Percentiles rank a stretch among this genome's conserved stretches.
phyloP scores from a whole-genome alignment of 2,329 filamentous ascomycete species.

The Aspergillus fischeri region DNA sequence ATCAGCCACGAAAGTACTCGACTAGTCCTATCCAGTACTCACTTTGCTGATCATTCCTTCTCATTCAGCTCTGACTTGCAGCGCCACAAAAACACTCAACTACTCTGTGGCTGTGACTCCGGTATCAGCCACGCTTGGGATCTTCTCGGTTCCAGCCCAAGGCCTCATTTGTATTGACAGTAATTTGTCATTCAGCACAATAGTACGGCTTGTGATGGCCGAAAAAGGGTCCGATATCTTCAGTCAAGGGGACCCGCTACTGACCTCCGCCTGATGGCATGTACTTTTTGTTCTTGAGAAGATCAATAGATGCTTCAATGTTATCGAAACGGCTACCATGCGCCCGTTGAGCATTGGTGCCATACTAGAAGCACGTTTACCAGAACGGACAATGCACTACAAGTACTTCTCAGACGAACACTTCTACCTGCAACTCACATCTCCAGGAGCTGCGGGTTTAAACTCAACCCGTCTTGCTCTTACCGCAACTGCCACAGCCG shows the following conservation, averaged over 20 bases:
- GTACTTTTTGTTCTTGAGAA: no score
- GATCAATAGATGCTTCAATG: not conserved
- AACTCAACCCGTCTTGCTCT: not conserved
- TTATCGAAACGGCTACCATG: not conserved
- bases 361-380: not conserved
- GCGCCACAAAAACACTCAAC: not conserved
- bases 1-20: no score
- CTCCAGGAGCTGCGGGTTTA: not conserved
- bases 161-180: not conserved
- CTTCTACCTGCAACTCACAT: not conserved
- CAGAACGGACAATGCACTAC: not conserved
- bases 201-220: not conserved
- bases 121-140: not conserved
- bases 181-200: not conserved
- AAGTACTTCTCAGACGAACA: not conserved
- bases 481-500: not conserved
- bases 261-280: no score
- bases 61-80: not conserved
- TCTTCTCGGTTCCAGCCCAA: not conserved
- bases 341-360: not conserved
- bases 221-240: not conserved
- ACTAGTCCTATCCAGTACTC: not conserved
- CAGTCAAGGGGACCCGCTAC: not conserved
- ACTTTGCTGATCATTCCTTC: not conserved
- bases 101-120: not conserved